These are phyloP conservation scores for Cercophora sp. DNA, from an alignment of 495 filamentous ascomycete species.

Conservation along the genomic window DNA sequence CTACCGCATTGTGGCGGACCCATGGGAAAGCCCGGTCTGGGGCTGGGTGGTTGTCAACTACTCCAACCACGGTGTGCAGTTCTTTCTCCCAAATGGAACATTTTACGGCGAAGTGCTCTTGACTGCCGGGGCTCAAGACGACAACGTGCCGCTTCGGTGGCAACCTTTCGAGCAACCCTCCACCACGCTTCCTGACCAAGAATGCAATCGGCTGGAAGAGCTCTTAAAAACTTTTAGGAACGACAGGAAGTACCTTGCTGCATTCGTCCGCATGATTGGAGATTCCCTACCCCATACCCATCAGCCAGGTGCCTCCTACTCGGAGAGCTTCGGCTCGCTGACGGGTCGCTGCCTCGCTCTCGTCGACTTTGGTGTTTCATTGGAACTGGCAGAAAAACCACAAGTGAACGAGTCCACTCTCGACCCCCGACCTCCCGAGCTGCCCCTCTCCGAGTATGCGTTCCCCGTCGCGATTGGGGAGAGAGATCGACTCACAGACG, in stretches of 20 bases:
- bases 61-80: conserved; percentile 42
- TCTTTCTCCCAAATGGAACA: conserved; percentile 45
- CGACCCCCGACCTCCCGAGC: background rate
- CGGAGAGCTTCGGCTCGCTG: conserved; percentile 29
- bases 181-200: conserved; percentile 13
- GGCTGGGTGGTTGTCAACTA: conserved; percentile 56
- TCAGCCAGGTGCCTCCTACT: conserved; percentile 23
- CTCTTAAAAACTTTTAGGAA: conserved; percentile 29
- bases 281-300: background rate
- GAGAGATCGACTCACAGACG: conserved; percentile 32
- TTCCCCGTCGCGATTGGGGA: conserved; percentile 45
- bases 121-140: conserved; percentile 23
- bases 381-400: conserved; percentile 37
- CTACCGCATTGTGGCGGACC: conserved; percentile 1
- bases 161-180: conserved; percentile 31
- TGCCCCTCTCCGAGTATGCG: conserved; percentile 17
- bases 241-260: conserved; percentile 27
- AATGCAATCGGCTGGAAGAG: conserved; percentile 24
- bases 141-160: background rate
- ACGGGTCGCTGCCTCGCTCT: conserved; percentile 50
- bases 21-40: conserved; percentile 51
- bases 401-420: background rate
- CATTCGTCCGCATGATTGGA: conserved; percentile 37
- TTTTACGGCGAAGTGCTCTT: conserved; percentile 50
- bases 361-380: conserved; percentile 39